Evolutionary conservation across 305 asterid genomes (phyloP), one percentile per base, ranked within the genome.

Genomic region (Salvia sclarea): DNA sequence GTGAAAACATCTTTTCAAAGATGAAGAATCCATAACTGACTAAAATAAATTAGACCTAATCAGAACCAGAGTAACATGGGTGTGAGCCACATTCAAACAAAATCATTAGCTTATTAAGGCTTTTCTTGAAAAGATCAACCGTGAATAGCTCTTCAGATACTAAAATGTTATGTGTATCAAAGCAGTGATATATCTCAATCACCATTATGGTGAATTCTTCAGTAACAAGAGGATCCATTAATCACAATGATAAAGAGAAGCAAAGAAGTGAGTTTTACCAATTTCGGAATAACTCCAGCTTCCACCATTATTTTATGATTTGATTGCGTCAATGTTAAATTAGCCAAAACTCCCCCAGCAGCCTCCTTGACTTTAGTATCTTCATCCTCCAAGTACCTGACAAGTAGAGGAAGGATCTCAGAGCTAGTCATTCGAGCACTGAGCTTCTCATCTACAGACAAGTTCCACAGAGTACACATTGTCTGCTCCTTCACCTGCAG

Each of bases 401-500:
- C 72, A 62, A 92, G 79, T 72, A 85, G 68, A 61, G 84, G 81
- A 74, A 92, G 75, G 78, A 86, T 79, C 82, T 88, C 98, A 44
- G 79, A 70, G 66, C 70, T 77, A 22, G 86, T 73, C 11, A 92
- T 78, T 78, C 78, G 83, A 54, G 59, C 79, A 73, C 88, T 68
- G 38, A 85, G 64, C 77, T 81, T 86, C 84, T 88, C 93, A 78
- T 90, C 97, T 52, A 82, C 88, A 8, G 96, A 83, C 75, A 92
- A 84, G 79, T 90, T 90, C 91, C 92, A 88, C 68, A 92, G 69
- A 10, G 90, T 72, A 71, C 92, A 85, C 45, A 92, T 31, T 20
- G 84, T 66, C 78, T 92, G 96, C 90, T 88, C 97, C 85, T 81
- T 86, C 75, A 92, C 98, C 98, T 92, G 85, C 74, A 70, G 28